A percentile compares a stretch with the other conserved stretches of the same genome.
phyloP scores from a whole-genome alignment of 148 eudicot genomes.

The Camellia sinensis region DNA sequence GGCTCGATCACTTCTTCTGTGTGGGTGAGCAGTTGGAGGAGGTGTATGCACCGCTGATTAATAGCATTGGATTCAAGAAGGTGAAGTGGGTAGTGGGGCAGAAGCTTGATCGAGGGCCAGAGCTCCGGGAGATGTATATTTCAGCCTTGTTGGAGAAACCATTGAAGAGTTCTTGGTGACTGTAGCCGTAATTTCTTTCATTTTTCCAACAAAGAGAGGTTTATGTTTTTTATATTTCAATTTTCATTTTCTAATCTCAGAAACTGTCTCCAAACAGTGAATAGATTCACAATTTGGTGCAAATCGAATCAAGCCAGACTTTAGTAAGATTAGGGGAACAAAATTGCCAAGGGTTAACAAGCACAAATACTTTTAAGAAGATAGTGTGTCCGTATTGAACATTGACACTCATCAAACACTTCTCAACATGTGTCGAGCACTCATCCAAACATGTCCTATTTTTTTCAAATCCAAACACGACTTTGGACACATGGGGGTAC shows the following conservation, averaged over 20 bases:
- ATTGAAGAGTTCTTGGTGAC: slow-evolving; percentile 36
- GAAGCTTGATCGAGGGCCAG: slow-evolving; percentile 43
- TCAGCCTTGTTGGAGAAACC: slow-evolving; percentile 57
- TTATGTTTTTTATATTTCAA: not conserved
- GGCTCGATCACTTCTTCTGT: slow-evolving; percentile 46
- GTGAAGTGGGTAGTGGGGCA: slow-evolving; percentile 41
- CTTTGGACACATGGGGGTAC: too few species aligned
- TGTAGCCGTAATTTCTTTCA: not conserved
- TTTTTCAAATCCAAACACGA: too few species aligned
- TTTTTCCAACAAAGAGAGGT: not conserved
- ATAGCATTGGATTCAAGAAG: slow-evolving; percentile 36
- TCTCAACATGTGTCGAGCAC: too few species aligned
- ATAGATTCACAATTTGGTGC: not conserved
- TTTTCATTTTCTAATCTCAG: not conserved
- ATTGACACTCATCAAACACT: too few species aligned
- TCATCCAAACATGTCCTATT: too few species aligned
- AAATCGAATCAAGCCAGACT: not conserved
- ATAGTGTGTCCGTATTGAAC: too few species aligned
- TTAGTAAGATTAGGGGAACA: not conserved
- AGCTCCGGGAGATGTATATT: slow-evolving; percentile 39
- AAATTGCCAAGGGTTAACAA: too few species aligned
- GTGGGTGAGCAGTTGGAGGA: slow-evolving; percentile 35
- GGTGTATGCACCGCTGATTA: slow-evolving; percentile 33
- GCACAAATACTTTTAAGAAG: too few species aligned
- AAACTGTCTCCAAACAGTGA: not conserved